Conservation (phyloP, 345 rosid species). For the Ricinus communis region DNA sequence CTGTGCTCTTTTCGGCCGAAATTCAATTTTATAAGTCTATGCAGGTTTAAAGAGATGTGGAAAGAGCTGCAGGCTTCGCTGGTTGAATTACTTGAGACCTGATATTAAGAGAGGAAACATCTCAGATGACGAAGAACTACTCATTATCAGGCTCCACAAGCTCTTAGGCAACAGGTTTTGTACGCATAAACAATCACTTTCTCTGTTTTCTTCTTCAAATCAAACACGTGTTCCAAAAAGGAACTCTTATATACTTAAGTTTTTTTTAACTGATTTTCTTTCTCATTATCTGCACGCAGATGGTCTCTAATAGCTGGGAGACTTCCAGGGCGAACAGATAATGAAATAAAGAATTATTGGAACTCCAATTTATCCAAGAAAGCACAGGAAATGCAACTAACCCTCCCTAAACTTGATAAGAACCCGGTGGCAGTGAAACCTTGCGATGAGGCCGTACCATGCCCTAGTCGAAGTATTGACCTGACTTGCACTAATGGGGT, state of each 20-base stretch:
- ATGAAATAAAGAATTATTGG: conserved; percentile 49
- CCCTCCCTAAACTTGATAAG: neutral
- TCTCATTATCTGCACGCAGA: conserved; percentile 5
- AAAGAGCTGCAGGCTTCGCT: conserved; percentile 37
- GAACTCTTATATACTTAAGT: too few species aligned
- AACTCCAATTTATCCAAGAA: conserved; percentile 38
- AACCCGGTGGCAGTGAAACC: too few species aligned
- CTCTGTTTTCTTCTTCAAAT: too few species aligned
- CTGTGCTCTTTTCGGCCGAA: neutral
- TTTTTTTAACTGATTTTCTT: too few species aligned
- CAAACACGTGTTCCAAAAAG: too few species aligned
- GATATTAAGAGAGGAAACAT: conserved; percentile 37
- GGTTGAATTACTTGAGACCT: conserved; percentile 39
- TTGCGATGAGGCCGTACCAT: too few species aligned
- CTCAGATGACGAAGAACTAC: conserved; percentile 34
- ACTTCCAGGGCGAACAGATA: conserved; percentile 46
- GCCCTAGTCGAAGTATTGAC: too few species aligned
- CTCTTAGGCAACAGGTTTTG: conserved; percentile 43
- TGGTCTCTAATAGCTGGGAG: conserved; percentile 52
- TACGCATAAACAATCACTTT: too few species aligned
- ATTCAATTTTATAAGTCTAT: neutral
- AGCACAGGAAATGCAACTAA: neutral
- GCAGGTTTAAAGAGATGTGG: conserved; percentile 40
- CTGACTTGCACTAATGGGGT: too few species aligned
- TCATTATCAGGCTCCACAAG: conserved; percentile 40